Percentiles rank a stretch among this genome's conserved stretches.
Conservation (phyloP, 169 alveolate genomes). For the Eimeria sp. region DNA sequence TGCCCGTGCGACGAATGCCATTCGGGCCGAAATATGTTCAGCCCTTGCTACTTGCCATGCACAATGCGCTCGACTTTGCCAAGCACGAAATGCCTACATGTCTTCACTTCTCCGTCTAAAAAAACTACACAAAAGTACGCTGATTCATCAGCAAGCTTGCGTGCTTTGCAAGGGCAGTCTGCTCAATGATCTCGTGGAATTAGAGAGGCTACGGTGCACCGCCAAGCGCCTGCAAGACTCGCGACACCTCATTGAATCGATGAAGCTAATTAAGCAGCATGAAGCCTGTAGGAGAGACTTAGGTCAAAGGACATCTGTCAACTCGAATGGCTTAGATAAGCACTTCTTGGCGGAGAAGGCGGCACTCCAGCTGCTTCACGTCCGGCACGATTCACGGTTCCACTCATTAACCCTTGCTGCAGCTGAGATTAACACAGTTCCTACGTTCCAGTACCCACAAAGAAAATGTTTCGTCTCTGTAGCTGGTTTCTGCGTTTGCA, state of each 20-base stretch:
- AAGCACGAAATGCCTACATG: background rate
- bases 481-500: background rate
- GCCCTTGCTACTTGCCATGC: conserved; percentile 2
- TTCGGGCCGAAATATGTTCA: background rate
- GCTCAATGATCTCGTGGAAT: background rate
- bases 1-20: background rate
- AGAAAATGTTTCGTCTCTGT: background rate
- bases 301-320: background rate
- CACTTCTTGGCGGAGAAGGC: conserved; percentile 6
- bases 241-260: conserved; percentile 2
- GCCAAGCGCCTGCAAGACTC: background rate
- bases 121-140: background rate
- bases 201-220: conserved; percentile 9
- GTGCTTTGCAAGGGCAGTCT: background rate
- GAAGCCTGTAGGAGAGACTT: background rate
- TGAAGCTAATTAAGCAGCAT: conserved; percentile 6
- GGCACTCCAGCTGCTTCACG: conserved; percentile 32
- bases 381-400: background rate
- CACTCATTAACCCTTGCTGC: background rate
- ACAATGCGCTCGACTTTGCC: conserved; percentile 17
- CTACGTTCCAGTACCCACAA: background rate
- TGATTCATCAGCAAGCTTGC: background rate
- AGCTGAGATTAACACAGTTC: background rate
- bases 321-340: background rate
- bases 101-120: background rate